A percentile compares a stretch with the other conserved stretches of the same genome.
Evolutionary conservation across 805 yeast species (phyloP).

Genomic region (Candida multigemmis): DNA sequence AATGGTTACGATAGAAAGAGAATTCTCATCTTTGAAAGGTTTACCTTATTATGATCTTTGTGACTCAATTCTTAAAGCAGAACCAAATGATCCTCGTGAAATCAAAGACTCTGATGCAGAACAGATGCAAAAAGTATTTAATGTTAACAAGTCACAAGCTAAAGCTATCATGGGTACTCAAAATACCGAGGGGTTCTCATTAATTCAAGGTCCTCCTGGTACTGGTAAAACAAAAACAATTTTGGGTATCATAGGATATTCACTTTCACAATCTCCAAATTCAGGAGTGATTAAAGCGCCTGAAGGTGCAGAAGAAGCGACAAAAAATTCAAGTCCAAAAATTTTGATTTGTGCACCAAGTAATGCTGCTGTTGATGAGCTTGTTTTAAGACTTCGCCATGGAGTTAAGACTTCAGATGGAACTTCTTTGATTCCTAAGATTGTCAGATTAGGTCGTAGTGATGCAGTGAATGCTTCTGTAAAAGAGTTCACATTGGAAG

Average conservation of each 20-base stretch:
- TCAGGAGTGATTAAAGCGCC: slow-evolving; percentile 12
- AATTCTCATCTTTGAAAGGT: slow-evolving; percentile 75
- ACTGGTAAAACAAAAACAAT: slow-evolving; percentile 98
- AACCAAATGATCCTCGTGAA: slow-evolving; percentile 37
- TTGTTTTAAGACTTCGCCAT: slow-evolving; percentile 68
- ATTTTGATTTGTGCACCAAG: slow-evolving; percentile 94
- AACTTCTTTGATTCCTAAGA: slow-evolving; percentile 42
- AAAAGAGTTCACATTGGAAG: slow-evolving; percentile 77
- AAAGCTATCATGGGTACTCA: slow-evolving; percentile 74
- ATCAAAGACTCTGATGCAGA: slow-evolving; percentile 25
- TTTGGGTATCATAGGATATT: slow-evolving; percentile 80
- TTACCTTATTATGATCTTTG: slow-evolving; percentile 72
- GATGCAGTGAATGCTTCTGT: slow-evolving; percentile 84
- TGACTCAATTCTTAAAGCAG: slow-evolving; percentile 57
- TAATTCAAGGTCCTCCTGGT: slow-evolving; percentile 99
- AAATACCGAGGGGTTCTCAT: slow-evolving; percentile 63
- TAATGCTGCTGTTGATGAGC: slow-evolving; percentile 97
- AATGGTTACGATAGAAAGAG: slow-evolving; percentile 90
- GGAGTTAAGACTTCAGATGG: slow-evolving; percentile 62
- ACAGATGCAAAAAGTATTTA: slow-evolving; percentile 38
- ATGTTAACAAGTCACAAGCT: slow-evolving; percentile 86
- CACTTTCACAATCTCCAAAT: slow-evolving; percentile 23
- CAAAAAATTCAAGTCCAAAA: slow-evolving; percentile 25
- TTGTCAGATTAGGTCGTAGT: slow-evolving; percentile 83
- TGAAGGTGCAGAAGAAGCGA: slow-evolving; percentile 3